A percentile compares a stretch with the other conserved stretches of the same genome.
Evolutionary conservation across 2,329 filamentous ascomycete species (phyloP).

Genomic region (Fusarium falciforme): DNA sequence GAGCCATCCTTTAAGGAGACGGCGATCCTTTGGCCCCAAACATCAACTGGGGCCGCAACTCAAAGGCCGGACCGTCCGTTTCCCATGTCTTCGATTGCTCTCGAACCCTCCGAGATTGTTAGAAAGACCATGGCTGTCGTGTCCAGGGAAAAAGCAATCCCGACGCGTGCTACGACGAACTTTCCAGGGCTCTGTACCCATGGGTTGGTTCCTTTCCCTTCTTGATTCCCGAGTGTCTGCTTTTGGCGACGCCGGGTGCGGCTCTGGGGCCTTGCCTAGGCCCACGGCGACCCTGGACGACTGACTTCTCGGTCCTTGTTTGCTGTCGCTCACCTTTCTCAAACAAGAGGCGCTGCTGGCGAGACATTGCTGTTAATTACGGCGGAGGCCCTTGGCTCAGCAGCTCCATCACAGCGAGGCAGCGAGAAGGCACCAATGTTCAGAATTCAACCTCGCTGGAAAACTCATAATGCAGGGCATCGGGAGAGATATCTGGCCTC

Average conservation of each 20-base stretch:
- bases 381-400: not conserved
- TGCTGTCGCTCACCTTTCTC: not conserved
- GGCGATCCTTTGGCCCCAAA: not conserved
- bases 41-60: not conserved
- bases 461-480: not conserved
- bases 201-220: not conserved
- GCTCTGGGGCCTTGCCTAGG: not conserved
- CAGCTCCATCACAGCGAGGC: not conserved
- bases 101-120: not conserved
- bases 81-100: not conserved
- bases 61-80: not conserved
- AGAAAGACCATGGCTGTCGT: not conserved
- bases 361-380: conserved; percentile 11
- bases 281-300: not conserved
- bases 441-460: not conserved
- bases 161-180: not conserved
- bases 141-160: not conserved
- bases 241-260: not conserved
- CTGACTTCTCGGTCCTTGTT: not conserved
- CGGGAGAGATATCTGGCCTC: not conserved
- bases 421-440: not conserved
- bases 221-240: not conserved
- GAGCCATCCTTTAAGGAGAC: not conserved
- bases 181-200: not conserved
- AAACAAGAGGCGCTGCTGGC: not conserved